Evolutionary conservation across 805 yeast genomes (phyloP), one percentile per base, ranked within the genome.

Genomic region (Yarrowia sp.): DNA sequence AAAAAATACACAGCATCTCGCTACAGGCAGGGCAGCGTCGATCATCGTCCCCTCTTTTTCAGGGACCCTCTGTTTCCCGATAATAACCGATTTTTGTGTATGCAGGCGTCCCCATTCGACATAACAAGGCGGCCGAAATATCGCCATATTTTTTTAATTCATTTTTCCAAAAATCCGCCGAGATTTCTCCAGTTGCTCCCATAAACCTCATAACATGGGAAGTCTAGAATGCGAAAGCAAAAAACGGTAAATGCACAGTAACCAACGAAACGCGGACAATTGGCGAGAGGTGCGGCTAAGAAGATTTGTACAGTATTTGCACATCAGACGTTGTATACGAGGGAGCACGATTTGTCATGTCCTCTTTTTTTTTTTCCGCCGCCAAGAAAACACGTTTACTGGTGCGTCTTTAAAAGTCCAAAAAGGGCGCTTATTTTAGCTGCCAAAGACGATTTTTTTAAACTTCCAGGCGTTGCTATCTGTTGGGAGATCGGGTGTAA

Each of bases 381-480:
- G 30, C 30, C 49, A 44, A 19, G 49, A 17, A 8, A n/a, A 9
- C 19, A 12, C 30, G 49, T 19, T 43, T 12, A 24, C 30, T 24
- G 30, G 30, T 24, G 30, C 30, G 30, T 24, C 30, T 24, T 24
- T 24, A 24, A 24, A 24, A 24, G 30, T 24, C 30, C 30, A 24
- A 24, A 24, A 24, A 24, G 30, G 30, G 30, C 30, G 30, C 30
- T 24, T 24, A 24, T 24, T 24, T 24, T 24, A 24, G 30, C 3
- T 36, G 36, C 38, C 52, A 33, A 50, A 50, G 55, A 2, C 55
- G 55, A 6, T 30, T 9, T 10, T 30, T 50, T 50, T 50, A 50
- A 50, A 17, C 40, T 50, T 47, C 12, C 55, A 50, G 55, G 40
- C 55, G 55, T 50, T 50, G 55, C 40, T 33, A 50, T 50, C 55